Evolutionary conservation across 139 green algal genomes (phyloP).

Genomic region (Pleodorina starrii): DNA sequence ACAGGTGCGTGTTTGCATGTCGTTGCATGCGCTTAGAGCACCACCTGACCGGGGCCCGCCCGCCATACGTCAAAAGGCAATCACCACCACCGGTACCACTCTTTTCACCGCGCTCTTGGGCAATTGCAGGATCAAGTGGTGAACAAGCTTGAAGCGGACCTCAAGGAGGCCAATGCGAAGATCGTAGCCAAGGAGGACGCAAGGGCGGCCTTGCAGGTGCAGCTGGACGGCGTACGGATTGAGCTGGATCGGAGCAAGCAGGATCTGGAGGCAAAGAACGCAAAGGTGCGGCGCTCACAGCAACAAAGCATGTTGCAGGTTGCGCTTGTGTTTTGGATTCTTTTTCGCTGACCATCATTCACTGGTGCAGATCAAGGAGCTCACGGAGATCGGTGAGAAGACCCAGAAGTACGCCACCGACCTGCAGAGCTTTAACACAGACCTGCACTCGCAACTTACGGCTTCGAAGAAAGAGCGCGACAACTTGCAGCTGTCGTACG

Average conservation of each 20-base stretch:
- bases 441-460: constrained; percentile 58
- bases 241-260: constrained; percentile 43
- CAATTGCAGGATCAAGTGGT: background rate
- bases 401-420: constrained; percentile 68
- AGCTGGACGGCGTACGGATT: constrained; percentile 28
- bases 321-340: background rate
- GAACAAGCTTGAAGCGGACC: constrained; percentile 46
- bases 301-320: no score
- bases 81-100: no score
- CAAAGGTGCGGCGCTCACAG: constrained; percentile 55
- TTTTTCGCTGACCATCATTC: no score
- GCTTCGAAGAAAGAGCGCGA: constrained; percentile 62
- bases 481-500: constrained; percentile 58
- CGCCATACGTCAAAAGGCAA: no score
- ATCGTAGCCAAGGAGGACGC: background rate
- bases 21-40: no score
- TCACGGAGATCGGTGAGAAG: constrained; percentile 68
- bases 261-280: constrained; percentile 48
- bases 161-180: constrained; percentile 31
- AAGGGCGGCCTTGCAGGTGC: constrained; percentile 23
- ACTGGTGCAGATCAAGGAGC: constrained; percentile 45
- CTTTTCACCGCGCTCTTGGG: no score
- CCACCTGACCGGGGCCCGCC: no score
- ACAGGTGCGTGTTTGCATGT: constrained; percentile 30
- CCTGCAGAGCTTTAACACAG: constrained; percentile 77